These are phyloP conservation scores for Chlamydomonas eustigma DNA, from an alignment of 139 green algal species.

Conservation along the genomic window DNA sequence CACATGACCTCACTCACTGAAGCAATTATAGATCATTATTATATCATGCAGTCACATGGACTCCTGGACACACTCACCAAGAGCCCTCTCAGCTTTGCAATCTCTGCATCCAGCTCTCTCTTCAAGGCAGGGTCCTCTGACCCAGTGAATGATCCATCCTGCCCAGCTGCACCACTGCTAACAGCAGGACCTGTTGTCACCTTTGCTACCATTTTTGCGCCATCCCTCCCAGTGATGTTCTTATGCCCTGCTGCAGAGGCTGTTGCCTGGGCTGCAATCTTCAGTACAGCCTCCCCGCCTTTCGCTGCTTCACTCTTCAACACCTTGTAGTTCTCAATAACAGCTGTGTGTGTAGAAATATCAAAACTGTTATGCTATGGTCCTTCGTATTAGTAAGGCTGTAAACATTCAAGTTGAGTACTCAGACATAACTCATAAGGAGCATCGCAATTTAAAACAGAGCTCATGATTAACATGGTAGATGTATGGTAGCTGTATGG, in stretches of 20 bases:
- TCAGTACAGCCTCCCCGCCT: not conserved
- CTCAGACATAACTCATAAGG: no score
- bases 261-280: not conserved
- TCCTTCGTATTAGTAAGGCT: no score
- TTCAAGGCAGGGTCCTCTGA: not conserved
- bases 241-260: not conserved
- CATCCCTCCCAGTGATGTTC: not conserved
- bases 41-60: no score
- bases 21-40: no score
- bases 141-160: not conserved
- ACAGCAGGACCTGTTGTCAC: not conserved
- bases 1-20: no score
- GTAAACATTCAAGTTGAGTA: no score
- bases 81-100: not conserved
- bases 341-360: not conserved
- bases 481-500: no score
- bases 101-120: not conserved
- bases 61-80: not conserved
- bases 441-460: no score
- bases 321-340: not conserved
- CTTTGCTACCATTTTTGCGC: not conserved
- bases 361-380: no score
- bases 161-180: not conserved
- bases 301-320: not conserved
- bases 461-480: no score